These are phyloP conservation scores for Pseudomassariella vexata DNA, from an alignment of 2,329 filamentous ascomycete species.

Conservation along the genomic window DNA sequence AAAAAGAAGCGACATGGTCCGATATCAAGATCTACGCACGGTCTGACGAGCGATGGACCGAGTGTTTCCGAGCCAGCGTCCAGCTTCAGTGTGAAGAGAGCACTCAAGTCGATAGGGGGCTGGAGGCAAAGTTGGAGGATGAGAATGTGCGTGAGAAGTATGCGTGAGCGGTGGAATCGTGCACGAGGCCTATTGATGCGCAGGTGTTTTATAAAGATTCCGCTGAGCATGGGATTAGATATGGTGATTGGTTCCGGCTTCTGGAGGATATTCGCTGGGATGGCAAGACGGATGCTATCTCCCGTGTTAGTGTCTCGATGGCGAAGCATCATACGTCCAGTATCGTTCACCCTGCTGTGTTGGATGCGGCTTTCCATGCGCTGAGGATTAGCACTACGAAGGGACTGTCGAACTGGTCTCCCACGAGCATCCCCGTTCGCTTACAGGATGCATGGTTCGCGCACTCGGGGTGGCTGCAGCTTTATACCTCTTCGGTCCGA, in stretches of 20 bases:
- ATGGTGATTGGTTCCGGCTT: slow-evolving; percentile 24
- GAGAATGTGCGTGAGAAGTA: slow-evolving; percentile 10
- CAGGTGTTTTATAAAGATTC: slow-evolving; percentile 22
- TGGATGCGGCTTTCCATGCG: slow-evolving; percentile 29
- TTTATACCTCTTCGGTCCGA: slow-evolving; percentile 17
- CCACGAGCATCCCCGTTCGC: slow-evolving; percentile 22
- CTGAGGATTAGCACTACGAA: slow-evolving; percentile 17
- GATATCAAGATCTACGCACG: slow-evolving; percentile 23
- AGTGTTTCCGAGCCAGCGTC: slow-evolving; percentile 23
- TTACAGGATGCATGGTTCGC: slow-evolving; percentile 27
- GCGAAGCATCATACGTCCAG: slow-evolving; percentile 14
- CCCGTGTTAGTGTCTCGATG: slow-evolving; percentile 15
- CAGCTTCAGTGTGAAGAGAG: slow-evolving; percentile 21
- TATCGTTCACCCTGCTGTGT: slow-evolving; percentile 29
- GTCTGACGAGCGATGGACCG: slow-evolving; percentile 20
- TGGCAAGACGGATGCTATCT: slow-evolving; percentile 14
- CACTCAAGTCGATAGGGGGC: slow-evolving; percentile 9
- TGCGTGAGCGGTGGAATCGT: slow-evolving; percentile 11
- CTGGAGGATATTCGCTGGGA: slow-evolving; percentile 25
- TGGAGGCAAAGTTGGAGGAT: slow-evolving; percentile 9
- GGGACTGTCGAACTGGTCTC: slow-evolving; percentile 10
- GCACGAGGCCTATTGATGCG: slow-evolving; percentile 17
- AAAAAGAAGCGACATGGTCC: slow-evolving; percentile 19
- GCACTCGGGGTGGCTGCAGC: slow-evolving; percentile 23
- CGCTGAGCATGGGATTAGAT: slow-evolving; percentile 20